Conservation (phyloP, 2,329 filamentous ascomycete genomes). For the Pseudocercospora vitis region DNA sequence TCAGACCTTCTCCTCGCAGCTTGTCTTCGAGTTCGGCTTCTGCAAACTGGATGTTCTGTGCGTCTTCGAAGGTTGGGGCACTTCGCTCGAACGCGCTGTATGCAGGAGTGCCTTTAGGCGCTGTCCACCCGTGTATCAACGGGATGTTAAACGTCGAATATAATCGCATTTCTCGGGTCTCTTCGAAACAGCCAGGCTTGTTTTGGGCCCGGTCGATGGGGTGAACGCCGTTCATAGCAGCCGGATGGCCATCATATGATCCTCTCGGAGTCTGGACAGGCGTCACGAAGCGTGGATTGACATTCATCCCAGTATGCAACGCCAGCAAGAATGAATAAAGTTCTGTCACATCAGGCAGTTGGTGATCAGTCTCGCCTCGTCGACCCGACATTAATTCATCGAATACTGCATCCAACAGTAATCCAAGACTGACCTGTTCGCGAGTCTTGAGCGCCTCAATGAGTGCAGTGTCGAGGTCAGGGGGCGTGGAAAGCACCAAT, state of each 20-base stretch:
- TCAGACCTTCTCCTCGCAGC: conserved; percentile 64
- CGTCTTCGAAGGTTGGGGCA: conserved; percentile 85
- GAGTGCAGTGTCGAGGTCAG: conserved; percentile 66
- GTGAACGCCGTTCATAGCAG: conserved; percentile 40
- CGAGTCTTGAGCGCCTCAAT: conserved; percentile 74
- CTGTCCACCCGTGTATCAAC: conserved; percentile 90
- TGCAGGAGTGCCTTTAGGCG: conserved; percentile 63
- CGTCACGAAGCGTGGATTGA: conserved; percentile 84
- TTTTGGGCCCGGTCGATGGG: conserved; percentile 43
- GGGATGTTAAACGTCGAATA: conserved; percentile 89
- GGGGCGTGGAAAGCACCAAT: conserved; percentile 76
- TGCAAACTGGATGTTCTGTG: conserved; percentile 81
- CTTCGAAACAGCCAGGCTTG: conserved; percentile 75
- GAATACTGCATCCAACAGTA: conserved; percentile 85
- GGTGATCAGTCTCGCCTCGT: conserved; percentile 61
- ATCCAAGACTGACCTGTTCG: conserved; percentile 82
- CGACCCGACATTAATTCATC: conserved; percentile 85
- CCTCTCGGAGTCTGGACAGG: conserved; percentile 27
- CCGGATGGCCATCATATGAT: conserved; percentile 28
- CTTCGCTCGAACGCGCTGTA: conserved; percentile 70
- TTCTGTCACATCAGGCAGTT: conserved; percentile 82
- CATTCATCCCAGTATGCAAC: conserved; percentile 95
- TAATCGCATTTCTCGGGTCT: conserved; percentile 83
- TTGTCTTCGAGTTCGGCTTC: conserved; percentile 88
- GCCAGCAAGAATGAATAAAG: conserved; percentile 85